phyloP scores from a whole-genome alignment of 805 yeast species.

The Suhomyces faveliae region DNA sequence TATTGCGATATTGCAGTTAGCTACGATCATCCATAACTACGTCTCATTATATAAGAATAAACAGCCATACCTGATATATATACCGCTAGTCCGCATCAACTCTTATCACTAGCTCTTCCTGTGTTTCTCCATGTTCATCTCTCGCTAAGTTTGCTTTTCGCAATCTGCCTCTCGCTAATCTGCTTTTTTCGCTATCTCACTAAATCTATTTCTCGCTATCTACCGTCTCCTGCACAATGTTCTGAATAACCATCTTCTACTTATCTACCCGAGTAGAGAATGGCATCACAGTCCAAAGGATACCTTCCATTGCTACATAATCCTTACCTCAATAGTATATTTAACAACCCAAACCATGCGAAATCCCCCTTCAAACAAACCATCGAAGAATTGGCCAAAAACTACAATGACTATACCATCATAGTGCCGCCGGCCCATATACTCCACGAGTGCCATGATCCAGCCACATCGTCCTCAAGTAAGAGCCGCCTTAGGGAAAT shows the following conservation, averaged over 20 bases:
- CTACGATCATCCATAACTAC: too few species aligned
- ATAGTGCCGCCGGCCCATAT: slow-evolving; percentile 62
- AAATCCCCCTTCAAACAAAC: slow-evolving; percentile 48
- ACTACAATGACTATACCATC: slow-evolving; percentile 53
- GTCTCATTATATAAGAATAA: too few species aligned
- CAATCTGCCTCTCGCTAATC: too few species aligned
- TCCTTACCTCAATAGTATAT: slow-evolving; percentile 62
- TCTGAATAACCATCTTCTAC: neutral
- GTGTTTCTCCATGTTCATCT: too few species aligned
- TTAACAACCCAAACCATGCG: slow-evolving; percentile 53
- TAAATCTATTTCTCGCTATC: neutral
- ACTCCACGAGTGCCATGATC: slow-evolving; percentile 36
- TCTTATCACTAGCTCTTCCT: too few species aligned
- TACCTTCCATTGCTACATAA: slow-evolving; percentile 50
- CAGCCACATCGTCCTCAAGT: slow-evolving; percentile 18
- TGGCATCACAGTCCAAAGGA: slow-evolving; percentile 37
- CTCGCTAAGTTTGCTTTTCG: too few species aligned
- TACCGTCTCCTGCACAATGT: slow-evolving; percentile 1
- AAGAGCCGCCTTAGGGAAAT: slow-evolving; percentile 45
- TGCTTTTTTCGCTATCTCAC: neutral
- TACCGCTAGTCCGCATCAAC: too few species aligned
- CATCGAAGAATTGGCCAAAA: slow-evolving; percentile 39
- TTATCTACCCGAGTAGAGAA: slow-evolving; percentile 3
- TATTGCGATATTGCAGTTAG: too few species aligned
- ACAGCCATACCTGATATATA: too few species aligned